Percentiles rank a stretch among this genome's conserved stretches.
phyloP scores from a whole-genome alignment of 208 protist genomes.

The Crithidia brevicula region DNA sequence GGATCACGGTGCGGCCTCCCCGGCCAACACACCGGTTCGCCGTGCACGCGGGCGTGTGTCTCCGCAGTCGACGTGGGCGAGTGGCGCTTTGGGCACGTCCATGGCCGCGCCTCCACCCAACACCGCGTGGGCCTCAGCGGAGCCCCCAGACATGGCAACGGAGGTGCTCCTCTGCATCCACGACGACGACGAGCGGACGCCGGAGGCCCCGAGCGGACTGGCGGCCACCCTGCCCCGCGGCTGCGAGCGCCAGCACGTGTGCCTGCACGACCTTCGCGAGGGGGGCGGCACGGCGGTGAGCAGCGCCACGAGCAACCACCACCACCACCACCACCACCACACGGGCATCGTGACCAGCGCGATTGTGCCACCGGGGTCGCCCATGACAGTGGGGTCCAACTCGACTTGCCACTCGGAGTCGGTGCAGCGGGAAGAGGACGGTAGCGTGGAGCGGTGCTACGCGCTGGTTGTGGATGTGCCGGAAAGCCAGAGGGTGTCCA shows the following conservation, averaged over 20 bases:
- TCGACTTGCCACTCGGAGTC: constrained; percentile 4
- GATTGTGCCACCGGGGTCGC: neutral
- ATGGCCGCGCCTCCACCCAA: neutral
- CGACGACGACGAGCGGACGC: constrained; percentile 4
- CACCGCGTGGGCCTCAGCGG: constrained; percentile 10
- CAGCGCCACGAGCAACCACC: neutral
- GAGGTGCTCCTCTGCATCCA: constrained; percentile 21
- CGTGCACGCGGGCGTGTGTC: constrained; percentile 5
- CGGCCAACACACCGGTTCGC: constrained; percentile 3
- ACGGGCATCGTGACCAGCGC: neutral
- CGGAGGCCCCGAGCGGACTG: neutral
- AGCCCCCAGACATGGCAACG: neutral
- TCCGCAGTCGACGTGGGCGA: constrained; percentile 12
- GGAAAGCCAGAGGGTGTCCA: constrained; percentile 6
- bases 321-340: neutral
- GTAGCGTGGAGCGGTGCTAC: constrained; percentile 14
- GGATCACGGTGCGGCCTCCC: neutral
- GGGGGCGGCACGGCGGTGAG: neutral
- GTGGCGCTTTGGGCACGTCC: neutral
- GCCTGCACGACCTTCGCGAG: constrained; percentile 17
- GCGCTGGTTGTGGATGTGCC: constrained; percentile 23
- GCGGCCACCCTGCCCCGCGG: constrained; percentile 4
- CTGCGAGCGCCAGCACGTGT: constrained; percentile 17
- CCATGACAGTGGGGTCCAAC: constrained; percentile 12
- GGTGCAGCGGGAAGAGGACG: constrained; percentile 6